Evolutionary conservation across 495 filamentous ascomycete genomes (phyloP).

Genomic region (Trichocladium antarcticum): DNA sequence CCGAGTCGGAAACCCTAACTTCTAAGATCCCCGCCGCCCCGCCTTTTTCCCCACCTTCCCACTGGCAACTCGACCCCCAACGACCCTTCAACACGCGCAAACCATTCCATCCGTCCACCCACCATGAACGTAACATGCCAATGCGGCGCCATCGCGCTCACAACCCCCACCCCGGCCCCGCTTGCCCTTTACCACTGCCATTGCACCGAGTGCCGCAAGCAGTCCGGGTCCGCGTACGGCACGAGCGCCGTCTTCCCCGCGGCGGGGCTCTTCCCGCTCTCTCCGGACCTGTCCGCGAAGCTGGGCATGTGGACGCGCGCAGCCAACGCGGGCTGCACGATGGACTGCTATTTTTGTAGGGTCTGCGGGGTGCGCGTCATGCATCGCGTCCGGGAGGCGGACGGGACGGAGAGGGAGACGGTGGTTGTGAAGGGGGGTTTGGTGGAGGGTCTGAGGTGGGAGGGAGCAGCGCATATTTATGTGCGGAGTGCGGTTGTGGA

Average conservation of each 20-base stretch:
- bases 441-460: slow-evolving; percentile 34
- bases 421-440: slow-evolving; percentile 43
- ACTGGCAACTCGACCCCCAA: no score
- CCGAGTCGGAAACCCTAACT: no score
- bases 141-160: slow-evolving; percentile 41
- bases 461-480: slow-evolving; percentile 33
- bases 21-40: no score
- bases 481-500: slow-evolving; percentile 34
- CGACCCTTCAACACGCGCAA: no score
- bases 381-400: slow-evolving; percentile 34
- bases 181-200: slow-evolving; percentile 46
- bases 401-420: slow-evolving; percentile 25
- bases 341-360: slow-evolving; percentile 45
- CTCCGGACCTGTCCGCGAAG: slow-evolving; percentile 21
- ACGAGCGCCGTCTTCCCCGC: slow-evolving; percentile 40
- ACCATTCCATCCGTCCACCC: neutral
- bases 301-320: slow-evolving; percentile 31
- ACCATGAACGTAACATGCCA: slow-evolving; percentile 37
- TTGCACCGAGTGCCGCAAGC: slow-evolving; percentile 49
- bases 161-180: slow-evolving; percentile 32
- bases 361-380: slow-evolving; percentile 41
- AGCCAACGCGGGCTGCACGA: slow-evolving; percentile 30
- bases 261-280: slow-evolving; percentile 39
- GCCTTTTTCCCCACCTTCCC: no score
- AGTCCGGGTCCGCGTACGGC: slow-evolving; percentile 48